A percentile compares a stretch with the other conserved stretches of the same genome.
phyloP scores from a whole-genome alignment of 371 early-diverging fungal species.

The Phascolomyces articulosus region DNA sequence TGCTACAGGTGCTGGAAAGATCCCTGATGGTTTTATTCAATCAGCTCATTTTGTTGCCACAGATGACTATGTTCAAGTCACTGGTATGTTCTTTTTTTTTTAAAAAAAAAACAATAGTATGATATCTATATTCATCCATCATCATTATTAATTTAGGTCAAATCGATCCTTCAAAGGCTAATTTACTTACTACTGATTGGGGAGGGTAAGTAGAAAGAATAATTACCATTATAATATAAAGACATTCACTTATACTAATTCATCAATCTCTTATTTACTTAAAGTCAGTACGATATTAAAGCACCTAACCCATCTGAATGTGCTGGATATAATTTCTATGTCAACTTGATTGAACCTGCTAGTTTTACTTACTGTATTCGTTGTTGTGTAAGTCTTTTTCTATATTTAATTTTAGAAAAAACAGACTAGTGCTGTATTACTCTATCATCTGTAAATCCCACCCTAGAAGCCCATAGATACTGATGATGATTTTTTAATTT shows the following conservation, averaged over 20 bases:
- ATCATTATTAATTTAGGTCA: slow-evolving; percentile 34
- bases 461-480: neutral
- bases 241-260: no score
- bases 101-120: no score
- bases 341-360: slow-evolving; percentile 59
- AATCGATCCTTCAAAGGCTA: slow-evolving; percentile 54
- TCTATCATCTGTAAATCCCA: neutral
- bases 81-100: neutral
- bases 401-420: neutral
- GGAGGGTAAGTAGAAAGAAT: slow-evolving; percentile 52
- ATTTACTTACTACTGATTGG: slow-evolving; percentile 46
- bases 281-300: slow-evolving; percentile 55
- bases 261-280: no score
- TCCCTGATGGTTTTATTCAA: slow-evolving; percentile 54
- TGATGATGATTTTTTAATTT: neutral
- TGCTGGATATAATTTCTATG: slow-evolving; percentile 55
- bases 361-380: slow-evolving; percentile 58
- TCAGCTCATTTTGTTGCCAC: slow-evolving; percentile 53
- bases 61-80: slow-evolving; percentile 51
- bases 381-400: slow-evolving; percentile 51
- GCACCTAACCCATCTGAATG: slow-evolving; percentile 53
- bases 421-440: neutral
- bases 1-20: slow-evolving; percentile 43
- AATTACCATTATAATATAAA: no score
- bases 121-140: neutral